Percentiles rank a stretch among this genome's conserved stretches.
Evolutionary conservation across 306 rosid genomes (phyloP).

Genomic region (Quercus parvula): DNA sequence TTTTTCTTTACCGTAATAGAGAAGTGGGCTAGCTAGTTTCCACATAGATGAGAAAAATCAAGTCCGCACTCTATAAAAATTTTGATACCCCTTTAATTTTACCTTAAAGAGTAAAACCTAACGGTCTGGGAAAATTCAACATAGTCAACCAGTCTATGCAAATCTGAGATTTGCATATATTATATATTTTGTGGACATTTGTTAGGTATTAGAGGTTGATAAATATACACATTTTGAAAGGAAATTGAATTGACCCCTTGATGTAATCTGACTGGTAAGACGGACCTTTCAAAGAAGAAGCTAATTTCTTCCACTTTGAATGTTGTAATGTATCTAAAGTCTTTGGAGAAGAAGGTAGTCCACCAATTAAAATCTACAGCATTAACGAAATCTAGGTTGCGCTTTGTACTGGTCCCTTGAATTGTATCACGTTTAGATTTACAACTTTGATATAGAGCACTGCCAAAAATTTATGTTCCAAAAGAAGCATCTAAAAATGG

Average conservation of each 20-base stretch:
- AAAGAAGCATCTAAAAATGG: no score
- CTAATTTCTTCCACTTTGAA: neutral
- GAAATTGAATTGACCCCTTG: neutral
- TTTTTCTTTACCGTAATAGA: no score
- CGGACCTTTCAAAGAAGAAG: neutral
- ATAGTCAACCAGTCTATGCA: neutral
- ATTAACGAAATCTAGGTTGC: no score
- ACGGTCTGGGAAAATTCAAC: neutral
- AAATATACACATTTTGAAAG: neutral
- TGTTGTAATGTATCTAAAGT: neutral
- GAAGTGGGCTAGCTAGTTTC: no score
- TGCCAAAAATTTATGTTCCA: no score
- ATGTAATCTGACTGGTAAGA: neutral
- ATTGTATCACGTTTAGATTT: no score
- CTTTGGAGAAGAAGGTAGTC: neutral
- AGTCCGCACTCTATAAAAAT: no score
- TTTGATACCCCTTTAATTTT: no score
- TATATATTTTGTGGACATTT: neutral
- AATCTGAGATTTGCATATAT: neutral
- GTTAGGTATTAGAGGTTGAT: neutral
- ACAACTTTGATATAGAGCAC: no score
- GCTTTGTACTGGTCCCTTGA: no score
- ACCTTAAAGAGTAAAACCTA: no score
- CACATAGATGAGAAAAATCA: no score
- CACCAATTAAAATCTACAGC: neutral